phyloP scores from a whole-genome alignment of 768 basidiomycete species.

The Kwoniella sp. region DNA sequence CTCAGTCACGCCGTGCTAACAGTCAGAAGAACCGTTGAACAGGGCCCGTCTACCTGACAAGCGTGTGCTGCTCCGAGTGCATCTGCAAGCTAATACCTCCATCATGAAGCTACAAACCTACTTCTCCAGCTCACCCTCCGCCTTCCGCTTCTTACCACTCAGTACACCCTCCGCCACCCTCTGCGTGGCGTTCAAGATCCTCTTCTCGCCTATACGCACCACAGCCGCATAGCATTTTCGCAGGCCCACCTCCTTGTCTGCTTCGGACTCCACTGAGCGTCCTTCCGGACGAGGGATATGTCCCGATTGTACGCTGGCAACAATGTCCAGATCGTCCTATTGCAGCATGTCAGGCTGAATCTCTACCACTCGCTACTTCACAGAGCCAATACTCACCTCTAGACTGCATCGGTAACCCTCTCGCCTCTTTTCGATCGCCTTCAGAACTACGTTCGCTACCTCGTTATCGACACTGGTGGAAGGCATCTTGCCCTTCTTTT shows the following conservation, averaged over 20 bases:
- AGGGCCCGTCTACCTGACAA: too few species aligned
- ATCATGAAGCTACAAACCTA: too few species aligned
- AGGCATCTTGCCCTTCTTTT: slow-evolving; percentile 21
- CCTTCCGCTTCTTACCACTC: slow-evolving; percentile 3
- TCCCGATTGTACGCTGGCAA: neutral
- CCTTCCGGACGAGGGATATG: slow-evolving; percentile 8
- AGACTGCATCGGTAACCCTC: neutral
- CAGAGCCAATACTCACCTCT: slow-evolving; percentile 1
- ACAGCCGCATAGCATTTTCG: slow-evolving; percentile 14
- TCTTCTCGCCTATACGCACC: slow-evolving; percentile 21
- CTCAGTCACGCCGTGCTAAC: too few species aligned
- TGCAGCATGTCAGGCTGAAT: neutral
- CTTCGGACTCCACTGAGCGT: neutral
- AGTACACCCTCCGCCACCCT: neutral
- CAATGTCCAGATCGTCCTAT: slow-evolving; percentile 11
- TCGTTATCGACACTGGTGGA: slow-evolving; percentile 2
- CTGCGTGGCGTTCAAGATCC: slow-evolving; percentile 7
- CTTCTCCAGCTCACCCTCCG: slow-evolving; percentile 4
- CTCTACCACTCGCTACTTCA: neutral
- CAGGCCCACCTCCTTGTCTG: neutral
- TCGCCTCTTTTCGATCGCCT: slow-evolving; percentile 1
- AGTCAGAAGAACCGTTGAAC: too few species aligned
- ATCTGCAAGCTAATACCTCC: too few species aligned
- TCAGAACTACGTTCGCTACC: neutral
- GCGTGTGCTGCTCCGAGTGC: too few species aligned